Evolutionary conservation across 2,329 filamentous ascomycete species (phyloP), one percentile per base, ranked within the genome.

Genomic region (Lomentospora prolificans): DNA sequence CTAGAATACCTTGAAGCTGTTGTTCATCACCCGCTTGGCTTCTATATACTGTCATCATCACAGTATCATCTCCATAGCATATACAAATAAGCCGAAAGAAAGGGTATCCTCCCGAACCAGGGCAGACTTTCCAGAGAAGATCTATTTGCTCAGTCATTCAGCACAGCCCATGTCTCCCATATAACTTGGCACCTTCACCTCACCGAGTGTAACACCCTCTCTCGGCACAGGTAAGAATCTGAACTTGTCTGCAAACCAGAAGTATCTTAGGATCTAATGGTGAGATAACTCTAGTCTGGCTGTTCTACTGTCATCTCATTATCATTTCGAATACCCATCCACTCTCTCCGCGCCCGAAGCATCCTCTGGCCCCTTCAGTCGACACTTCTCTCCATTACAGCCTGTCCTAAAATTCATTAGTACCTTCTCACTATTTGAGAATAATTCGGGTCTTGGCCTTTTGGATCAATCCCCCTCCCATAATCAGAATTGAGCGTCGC

Each of bases 131-230:
- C 30, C 44, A 48, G 44, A 22, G 44, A 48, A 19, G 10, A 22
- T 9, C 19, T n/a, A 48, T 48, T 19, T 48, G 22, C 17, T 48
- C 44, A 48, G 19, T 27, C 39, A 50, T 36, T 55, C 41, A 50
- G 22, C n/a, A 55, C 12, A 55, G 53, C 50, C 41, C 17, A 14
- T n/a, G 10, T 24, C 61, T 61, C 58, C 57, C 69, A 69, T 74
- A 74, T 72, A 74, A 65, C 62, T 64, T 60, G 60, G 62, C 64
- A 64, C 59, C 61, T 64, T 67, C 64, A 65, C 65, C 70, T 73
- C 70, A 71, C 70, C 65, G 57, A 64, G 64, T 65, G 71, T 72
- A 70, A 74, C 71, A 58, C 65, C 70, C 69, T 72, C 69, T 72
- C 71, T 72, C 68, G 67, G 3, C 4, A 27, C 19, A 55, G 53